These are phyloP conservation scores for Kodamaea kaohsiungensis DNA, from an alignment of 805 yeast species.

Conservation along the genomic window DNA sequence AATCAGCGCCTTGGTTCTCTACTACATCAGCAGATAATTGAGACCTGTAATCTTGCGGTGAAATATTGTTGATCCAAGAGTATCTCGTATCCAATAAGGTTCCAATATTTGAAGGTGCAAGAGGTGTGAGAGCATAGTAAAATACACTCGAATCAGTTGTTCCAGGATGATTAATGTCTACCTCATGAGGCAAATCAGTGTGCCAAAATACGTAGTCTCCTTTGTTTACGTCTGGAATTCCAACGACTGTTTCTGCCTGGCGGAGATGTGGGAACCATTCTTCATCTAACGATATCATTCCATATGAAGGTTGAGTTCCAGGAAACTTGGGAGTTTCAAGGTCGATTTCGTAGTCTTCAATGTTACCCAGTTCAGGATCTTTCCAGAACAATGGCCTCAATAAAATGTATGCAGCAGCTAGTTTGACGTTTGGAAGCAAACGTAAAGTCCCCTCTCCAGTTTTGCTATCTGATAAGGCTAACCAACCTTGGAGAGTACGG, in stretches of 20 bases:
- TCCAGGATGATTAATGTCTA: constrained; percentile 38
- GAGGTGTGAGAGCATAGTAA: constrained; percentile 38
- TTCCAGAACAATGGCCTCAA: constrained; percentile 41
- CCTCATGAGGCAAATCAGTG: constrained; percentile 42
- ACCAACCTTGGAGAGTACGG: constrained; percentile 48
- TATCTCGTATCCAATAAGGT: constrained; percentile 17
- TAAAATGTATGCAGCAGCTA: constrained; percentile 39
- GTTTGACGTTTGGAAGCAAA: constrained; percentile 37
- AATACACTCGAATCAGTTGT: constrained; percentile 37
- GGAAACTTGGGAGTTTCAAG: constrained; percentile 37
- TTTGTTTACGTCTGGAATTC: constrained; percentile 39
- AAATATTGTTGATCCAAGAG: constrained; percentile 11
- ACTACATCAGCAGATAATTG: constrained; percentile 17
- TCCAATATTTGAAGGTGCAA: constrained; percentile 21
- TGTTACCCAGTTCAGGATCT: constrained; percentile 2
- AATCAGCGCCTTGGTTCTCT: constrained; percentile 21
- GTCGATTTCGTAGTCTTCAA: constrained; percentile 29
- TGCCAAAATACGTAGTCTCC: constrained; percentile 50
- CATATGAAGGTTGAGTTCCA: constrained; percentile 39
- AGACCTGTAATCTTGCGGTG: constrained; percentile 19
- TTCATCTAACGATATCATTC: constrained; percentile 30
- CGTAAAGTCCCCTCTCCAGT: constrained; percentile 42
- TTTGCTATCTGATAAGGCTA: constrained; percentile 35
- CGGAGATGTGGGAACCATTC: constrained; percentile 36
- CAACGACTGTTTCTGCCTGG: constrained; percentile 29